These are phyloP conservation scores for Aspergillus ochraceoroseus DNA, from an alignment of 2,329 filamentous ascomycete genomes.

Conservation along the genomic window DNA sequence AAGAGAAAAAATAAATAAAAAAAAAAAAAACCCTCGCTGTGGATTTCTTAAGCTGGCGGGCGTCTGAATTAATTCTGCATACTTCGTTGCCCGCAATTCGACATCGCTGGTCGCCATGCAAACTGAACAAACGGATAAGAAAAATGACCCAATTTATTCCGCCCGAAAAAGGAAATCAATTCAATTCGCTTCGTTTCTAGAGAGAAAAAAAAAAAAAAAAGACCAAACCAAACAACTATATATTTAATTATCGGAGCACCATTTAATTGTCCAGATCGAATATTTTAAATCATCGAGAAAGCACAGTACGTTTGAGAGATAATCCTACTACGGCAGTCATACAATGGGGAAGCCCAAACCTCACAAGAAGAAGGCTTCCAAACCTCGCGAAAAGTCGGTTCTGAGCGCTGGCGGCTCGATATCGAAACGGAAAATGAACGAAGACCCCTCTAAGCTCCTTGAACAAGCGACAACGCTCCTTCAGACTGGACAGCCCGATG, in stretches of 20 bases:
- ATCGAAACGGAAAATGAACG: constrained; percentile 44
- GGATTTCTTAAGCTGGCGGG: constrained; percentile 8
- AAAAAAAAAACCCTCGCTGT: constrained; percentile 1
- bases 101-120: constrained; percentile 34
- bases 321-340: constrained; percentile 11
- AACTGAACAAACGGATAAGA: constrained; percentile 40
- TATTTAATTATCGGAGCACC: constrained; percentile 4
- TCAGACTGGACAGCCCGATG: constrained; percentile 55
- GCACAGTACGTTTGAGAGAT: constrained; percentile 14
- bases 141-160: constrained; percentile 29
- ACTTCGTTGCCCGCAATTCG: constrained; percentile 19
- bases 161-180: constrained; percentile 17
- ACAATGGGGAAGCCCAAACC: constrained; percentile 53
- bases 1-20: too few relatives aligned
- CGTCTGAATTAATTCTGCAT: constrained; percentile 10
- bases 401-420: constrained; percentile 40
- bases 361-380: constrained; percentile 43
- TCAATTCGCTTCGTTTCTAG: constrained; percentile 15
- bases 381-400: constrained; percentile 42
- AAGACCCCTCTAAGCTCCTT: constrained; percentile 53
- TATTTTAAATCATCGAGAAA: neutral
- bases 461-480: constrained; percentile 54
- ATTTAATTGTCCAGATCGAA: neutral
- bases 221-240: neutral
- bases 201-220: neutral